These are phyloP conservation scores for Biancaea sappan DNA, from an alignment of 306 rosid species.

Conservation along the genomic window DNA sequence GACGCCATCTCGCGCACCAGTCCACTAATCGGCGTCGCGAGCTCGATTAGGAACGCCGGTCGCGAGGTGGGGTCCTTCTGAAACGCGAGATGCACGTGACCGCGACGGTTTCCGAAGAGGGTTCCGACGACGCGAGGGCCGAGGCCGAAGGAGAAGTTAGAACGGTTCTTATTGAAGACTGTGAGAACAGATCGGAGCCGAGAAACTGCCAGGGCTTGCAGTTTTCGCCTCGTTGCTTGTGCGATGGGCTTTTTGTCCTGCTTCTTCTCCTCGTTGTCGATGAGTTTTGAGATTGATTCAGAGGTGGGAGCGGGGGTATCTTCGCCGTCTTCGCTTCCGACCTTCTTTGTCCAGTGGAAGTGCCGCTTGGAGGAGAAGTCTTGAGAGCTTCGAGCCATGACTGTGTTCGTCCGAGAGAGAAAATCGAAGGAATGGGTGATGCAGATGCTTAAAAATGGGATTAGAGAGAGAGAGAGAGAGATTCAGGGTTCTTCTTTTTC, in stretches of 20 bases:
- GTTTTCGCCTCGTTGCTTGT: slow-evolving; percentile 49
- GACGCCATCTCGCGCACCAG: slow-evolving; percentile 95
- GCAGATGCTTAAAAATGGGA: slow-evolving; percentile 39
- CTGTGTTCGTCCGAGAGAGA: slow-evolving; percentile 54
- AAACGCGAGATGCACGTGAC: slow-evolving; percentile 86
- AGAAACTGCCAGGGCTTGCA: slow-evolving; percentile 61
- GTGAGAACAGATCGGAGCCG: slow-evolving; percentile 65
- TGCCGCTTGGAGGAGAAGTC: slow-evolving; percentile 80
- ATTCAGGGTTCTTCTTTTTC: slow-evolving; percentile 40
- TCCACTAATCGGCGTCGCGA: slow-evolving; percentile 91
- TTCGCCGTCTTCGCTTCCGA: slow-evolving; percentile 63
- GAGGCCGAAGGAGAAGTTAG: slow-evolving; percentile 46
- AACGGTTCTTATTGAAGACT: slow-evolving; percentile 59
- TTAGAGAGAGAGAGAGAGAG: slow-evolving; percentile 17
- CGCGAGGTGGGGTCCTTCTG: slow-evolving; percentile 72
- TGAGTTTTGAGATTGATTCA: slow-evolving; percentile 44
- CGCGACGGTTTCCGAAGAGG: slow-evolving; percentile 78
- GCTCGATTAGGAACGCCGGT: slow-evolving; percentile 87
- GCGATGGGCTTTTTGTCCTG: slow-evolving; percentile 27
- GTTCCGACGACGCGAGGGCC: slow-evolving; percentile 83
- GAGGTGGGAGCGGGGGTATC: slow-evolving; percentile 38
- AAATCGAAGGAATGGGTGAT: slow-evolving; percentile 25
- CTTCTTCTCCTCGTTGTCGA: slow-evolving; percentile 34
- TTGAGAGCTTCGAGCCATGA: slow-evolving; percentile 59
- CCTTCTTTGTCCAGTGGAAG: slow-evolving; percentile 85